These are phyloP conservation scores for Ceratonia siliqua DNA, from an alignment of 306 rosid genomes.

Conservation along the genomic window DNA sequence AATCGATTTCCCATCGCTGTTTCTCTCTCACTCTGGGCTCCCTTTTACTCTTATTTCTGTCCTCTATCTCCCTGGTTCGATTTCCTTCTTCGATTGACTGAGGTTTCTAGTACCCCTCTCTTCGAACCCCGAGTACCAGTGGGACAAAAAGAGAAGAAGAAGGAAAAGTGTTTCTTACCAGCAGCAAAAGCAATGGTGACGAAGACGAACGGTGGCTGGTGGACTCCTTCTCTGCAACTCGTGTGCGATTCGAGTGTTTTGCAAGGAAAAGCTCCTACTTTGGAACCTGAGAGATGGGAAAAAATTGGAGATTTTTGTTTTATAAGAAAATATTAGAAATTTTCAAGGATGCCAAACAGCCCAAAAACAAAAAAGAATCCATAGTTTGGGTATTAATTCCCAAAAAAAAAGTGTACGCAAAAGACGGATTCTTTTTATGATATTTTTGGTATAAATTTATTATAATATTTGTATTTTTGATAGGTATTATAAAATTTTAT, in stretches of 20 bases:
- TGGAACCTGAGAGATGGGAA: neutral
- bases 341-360: neutral
- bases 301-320: too few species aligned
- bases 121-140: neutral
- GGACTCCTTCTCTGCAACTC: conserved; percentile 14
- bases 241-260: neutral
- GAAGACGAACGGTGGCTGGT: neutral
- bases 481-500: too few species aligned
- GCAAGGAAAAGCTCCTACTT: neutral
- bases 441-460: too few species aligned
- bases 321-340: too few species aligned
- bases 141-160: neutral
- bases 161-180: neutral
- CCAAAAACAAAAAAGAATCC: too few species aligned
- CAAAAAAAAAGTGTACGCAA: too few species aligned
- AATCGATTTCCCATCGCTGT: neutral
- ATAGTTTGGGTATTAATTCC: too few species aligned
- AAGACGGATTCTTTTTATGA: too few species aligned
- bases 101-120: neutral
- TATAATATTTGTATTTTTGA: too few species aligned
- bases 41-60: neutral
- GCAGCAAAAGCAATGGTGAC: neutral
- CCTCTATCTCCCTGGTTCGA: neutral
- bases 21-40: neutral
- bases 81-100: neutral